A percentile compares a stretch with the other conserved stretches of the same genome.
Evolutionary conservation across 2,329 filamentous ascomycete species (phyloP).

Genomic region (Aspergillus tanneri): DNA sequence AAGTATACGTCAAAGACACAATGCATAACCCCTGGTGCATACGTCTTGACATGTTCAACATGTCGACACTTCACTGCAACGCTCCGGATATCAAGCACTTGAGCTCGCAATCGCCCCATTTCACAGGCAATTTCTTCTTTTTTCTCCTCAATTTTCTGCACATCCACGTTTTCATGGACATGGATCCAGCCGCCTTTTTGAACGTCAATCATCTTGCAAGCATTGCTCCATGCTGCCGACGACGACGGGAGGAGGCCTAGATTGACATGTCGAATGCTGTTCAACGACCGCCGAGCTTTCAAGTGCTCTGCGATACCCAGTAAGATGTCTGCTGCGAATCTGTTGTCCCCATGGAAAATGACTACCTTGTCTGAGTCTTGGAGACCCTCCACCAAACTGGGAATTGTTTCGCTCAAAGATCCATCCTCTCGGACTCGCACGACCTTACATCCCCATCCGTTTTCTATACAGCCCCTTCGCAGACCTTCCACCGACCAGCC

Average conservation of each 20-base stretch:
- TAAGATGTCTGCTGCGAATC: slow-evolving; percentile 49
- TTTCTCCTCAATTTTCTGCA: slow-evolving; percentile 44
- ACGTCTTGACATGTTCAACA: slow-evolving; percentile 58
- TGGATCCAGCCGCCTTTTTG: slow-evolving; percentile 56
- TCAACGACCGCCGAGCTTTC: slow-evolving; percentile 33
- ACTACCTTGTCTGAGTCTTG: slow-evolving; percentile 57
- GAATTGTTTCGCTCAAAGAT: slow-evolving; percentile 17
- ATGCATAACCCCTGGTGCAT: slow-evolving; percentile 61
- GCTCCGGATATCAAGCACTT: slow-evolving; percentile 7
- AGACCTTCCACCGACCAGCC: slow-evolving; percentile 83
- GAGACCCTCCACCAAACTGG: slow-evolving; percentile 34
- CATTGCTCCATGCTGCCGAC: slow-evolving; percentile 48
- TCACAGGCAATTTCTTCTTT: slow-evolving; percentile 40
- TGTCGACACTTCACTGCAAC: slow-evolving; percentile 36
- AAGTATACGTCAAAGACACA: slow-evolving; percentile 59
- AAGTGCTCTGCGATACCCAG: slow-evolving; percentile 31
- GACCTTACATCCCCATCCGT: slow-evolving; percentile 64
- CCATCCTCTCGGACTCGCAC: slow-evolving; percentile 46
- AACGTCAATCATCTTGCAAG: slow-evolving; percentile 49
- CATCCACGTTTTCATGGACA: slow-evolving; percentile 60
- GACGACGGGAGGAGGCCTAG: slow-evolving; percentile 59
- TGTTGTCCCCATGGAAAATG: slow-evolving; percentile 69
- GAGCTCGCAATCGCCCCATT: slow-evolving; percentile 35
- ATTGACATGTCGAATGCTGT: slow-evolving; percentile 56
- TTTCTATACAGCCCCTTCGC: slow-evolving; percentile 68